Evolutionary conservation across 495 filamentous ascomycete genomes (phyloP).

Genomic region (Amniculicola lignicola): DNA sequence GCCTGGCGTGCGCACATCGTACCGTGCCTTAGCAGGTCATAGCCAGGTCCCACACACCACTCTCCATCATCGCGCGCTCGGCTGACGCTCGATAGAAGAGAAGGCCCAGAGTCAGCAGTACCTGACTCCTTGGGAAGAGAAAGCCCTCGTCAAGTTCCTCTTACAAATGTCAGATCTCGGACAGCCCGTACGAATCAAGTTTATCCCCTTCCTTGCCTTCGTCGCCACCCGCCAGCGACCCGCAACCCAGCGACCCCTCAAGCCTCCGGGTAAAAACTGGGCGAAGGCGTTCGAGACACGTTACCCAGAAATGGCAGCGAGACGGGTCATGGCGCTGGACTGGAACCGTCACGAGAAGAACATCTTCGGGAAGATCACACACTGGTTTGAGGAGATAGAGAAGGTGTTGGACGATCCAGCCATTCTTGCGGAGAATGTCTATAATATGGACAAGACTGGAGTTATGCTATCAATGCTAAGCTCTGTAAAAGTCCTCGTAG

Average conservation of each 20-base stretch:
- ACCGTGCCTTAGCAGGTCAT: slow-evolving; percentile 3
- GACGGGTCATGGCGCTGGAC: slow-evolving; percentile 34
- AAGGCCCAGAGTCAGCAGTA: slow-evolving; percentile 13
- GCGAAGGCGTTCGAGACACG: slow-evolving; percentile 24
- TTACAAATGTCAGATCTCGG: slow-evolving; percentile 37
- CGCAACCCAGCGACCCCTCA: slow-evolving; percentile 1
- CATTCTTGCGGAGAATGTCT: slow-evolving; percentile 26
- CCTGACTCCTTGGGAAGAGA: slow-evolving; percentile 31
- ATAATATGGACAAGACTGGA: slow-evolving; percentile 23
- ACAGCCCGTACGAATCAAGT: slow-evolving; percentile 40
- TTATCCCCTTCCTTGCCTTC: slow-evolving; percentile 13
- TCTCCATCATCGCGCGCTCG: slow-evolving; percentile 8
- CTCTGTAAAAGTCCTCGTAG: slow-evolving; percentile 43
- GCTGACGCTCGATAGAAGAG: slow-evolving; percentile 11
- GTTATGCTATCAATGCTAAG: slow-evolving; percentile 41
- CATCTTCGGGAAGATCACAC: slow-evolving; percentile 13
- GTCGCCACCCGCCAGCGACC: slow-evolving; percentile 13
- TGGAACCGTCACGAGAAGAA: slow-evolving; percentile 39
- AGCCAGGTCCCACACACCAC: slow-evolving; percentile 3
- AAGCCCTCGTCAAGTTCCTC: slow-evolving; percentile 37
- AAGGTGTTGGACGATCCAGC: slow-evolving; percentile 10
- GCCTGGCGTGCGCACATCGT: neutral
- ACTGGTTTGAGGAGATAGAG: slow-evolving; percentile 21
- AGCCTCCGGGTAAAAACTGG: slow-evolving; percentile 34
- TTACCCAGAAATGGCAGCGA: slow-evolving; percentile 27